Evolutionary conservation across 176 grass and related monocot species (phyloP).

Genomic region (maize (Zea mays)): DNA sequence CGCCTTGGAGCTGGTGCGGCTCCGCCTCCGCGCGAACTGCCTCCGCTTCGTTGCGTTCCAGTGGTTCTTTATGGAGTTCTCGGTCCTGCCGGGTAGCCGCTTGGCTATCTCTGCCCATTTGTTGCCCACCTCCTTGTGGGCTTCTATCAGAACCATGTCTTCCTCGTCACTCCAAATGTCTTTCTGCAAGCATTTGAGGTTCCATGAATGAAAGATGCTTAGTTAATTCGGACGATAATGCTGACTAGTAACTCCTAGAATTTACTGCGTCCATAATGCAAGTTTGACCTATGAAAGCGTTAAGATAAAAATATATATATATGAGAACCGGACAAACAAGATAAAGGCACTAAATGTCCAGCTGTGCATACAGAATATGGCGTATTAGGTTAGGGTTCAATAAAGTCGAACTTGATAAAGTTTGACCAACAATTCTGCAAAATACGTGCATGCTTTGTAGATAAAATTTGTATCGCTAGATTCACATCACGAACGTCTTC

Average conservation of each 20-base stretch:
- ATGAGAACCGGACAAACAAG: not conserved
- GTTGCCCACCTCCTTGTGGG: slow-evolving; percentile 87
- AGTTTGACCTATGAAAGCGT: not conserved
- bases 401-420: not conserved
- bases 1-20: slow-evolving; percentile 52
- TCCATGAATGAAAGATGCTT: not conserved
- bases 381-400: not conserved
- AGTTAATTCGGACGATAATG: slow-evolving; percentile 1
- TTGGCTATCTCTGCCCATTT: slow-evolving; percentile 98
- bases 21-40: slow-evolving; percentile 57
- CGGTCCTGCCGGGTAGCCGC: slow-evolving; percentile 76
- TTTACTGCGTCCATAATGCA: not conserved
- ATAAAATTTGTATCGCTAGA: not conserved
- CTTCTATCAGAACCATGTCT: slow-evolving; percentile 79
- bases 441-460: not conserved
- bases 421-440: not conserved
- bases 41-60: slow-evolving; percentile 94
- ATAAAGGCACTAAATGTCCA: not conserved
- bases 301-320: not conserved
- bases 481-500: not conserved
- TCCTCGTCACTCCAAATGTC: slow-evolving; percentile 91
- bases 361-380: not conserved
- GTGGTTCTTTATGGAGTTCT: slow-evolving; percentile 95
- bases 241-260: slow-evolving; percentile 18
- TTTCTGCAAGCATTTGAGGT: slow-evolving; percentile 77